These are phyloP conservation scores for Phytophthora tubulina DNA, from an alignment of 352 stramenopile species.

Conservation along the genomic window DNA sequence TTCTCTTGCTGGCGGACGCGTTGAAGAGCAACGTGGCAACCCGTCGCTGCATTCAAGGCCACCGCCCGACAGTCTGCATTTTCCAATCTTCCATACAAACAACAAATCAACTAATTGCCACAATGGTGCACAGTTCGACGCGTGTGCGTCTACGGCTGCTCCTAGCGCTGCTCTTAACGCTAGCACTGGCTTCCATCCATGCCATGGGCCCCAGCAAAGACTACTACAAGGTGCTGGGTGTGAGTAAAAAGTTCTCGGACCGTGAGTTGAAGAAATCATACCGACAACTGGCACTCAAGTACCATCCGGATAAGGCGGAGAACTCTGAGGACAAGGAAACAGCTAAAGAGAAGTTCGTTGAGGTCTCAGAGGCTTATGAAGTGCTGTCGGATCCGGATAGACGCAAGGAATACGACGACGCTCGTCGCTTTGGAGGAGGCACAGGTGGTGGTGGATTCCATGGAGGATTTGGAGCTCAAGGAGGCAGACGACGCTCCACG, in stretches of 20 bases:
- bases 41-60: not conserved
- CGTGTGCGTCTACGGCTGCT: constrained; percentile 24
- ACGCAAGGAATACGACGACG: constrained; percentile 91
- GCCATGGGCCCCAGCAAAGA: constrained; percentile 80
- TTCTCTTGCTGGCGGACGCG: constrained; percentile 27
- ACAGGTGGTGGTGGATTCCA: constrained; percentile 19
- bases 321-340: constrained; percentile 85
- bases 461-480: constrained; percentile 39
- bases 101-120: not conserved
- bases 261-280: constrained; percentile 90
- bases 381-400: constrained; percentile 92
- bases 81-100: constrained; percentile 11
- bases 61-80: not conserved
- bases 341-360: constrained; percentile 93
- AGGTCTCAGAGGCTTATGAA: constrained; percentile 93
- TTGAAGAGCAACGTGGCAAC: constrained; percentile 23
- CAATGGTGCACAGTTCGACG: constrained; percentile 14
- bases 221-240: constrained; percentile 87
- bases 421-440: constrained; percentile 51
- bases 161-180: constrained; percentile 35
- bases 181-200: constrained; percentile 22
- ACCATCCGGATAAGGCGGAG: constrained; percentile 90
- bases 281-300: constrained; percentile 90
- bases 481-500: constrained; percentile 41
- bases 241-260: constrained; percentile 76